Percentiles rank a stretch among this genome's conserved stretches.
Conservation (phyloP, 2,329 filamentous ascomycete species). For the Neofusicoccum kwambonambiense region DNA sequence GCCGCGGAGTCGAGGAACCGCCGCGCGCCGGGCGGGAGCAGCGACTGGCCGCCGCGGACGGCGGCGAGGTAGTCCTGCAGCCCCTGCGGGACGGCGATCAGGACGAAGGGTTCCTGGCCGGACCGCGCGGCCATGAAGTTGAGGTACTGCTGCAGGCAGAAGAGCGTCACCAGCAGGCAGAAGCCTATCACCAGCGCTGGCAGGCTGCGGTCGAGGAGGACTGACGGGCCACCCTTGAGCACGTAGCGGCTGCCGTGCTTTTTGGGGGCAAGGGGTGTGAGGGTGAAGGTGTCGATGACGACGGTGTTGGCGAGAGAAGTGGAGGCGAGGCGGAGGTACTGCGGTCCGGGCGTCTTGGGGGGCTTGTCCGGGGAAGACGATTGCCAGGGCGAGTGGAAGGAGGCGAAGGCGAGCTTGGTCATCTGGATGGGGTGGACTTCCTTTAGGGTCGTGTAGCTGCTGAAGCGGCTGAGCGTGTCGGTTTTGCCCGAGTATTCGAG, state of each 20-base stretch:
- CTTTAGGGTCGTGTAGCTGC: slow-evolving; percentile 50
- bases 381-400: slow-evolving; percentile 42
- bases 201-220: slow-evolving; percentile 51
- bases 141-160: slow-evolving; percentile 60
- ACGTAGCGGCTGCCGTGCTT: slow-evolving; percentile 63
- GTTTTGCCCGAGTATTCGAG: slow-evolving; percentile 63
- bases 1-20: slow-evolving; percentile 2
- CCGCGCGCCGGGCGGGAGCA: slow-evolving; percentile 26
- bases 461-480: slow-evolving; percentile 49
- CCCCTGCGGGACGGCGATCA: slow-evolving; percentile 51
- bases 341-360: slow-evolving; percentile 40
- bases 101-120: slow-evolving; percentile 31
- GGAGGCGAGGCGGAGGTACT: slow-evolving; percentile 74
- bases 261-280: slow-evolving; percentile 52
- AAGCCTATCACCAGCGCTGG: slow-evolving; percentile 60
- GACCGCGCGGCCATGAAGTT: slow-evolving; percentile 59
- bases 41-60: neutral
- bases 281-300: slow-evolving; percentile 74
- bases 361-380: slow-evolving; percentile 19
- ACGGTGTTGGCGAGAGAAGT: slow-evolving; percentile 78
- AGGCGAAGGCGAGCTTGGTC: slow-evolving; percentile 52
- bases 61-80: slow-evolving; percentile 40
- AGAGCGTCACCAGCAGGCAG: slow-evolving; percentile 60
- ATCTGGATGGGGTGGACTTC: slow-evolving; percentile 60
- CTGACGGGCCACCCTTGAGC: slow-evolving; percentile 44